These are phyloP conservation scores for Cryptococcus jaspeensis DNA, from an alignment of 1,284 basidiomycete genomes.

Conservation along the genomic window DNA sequence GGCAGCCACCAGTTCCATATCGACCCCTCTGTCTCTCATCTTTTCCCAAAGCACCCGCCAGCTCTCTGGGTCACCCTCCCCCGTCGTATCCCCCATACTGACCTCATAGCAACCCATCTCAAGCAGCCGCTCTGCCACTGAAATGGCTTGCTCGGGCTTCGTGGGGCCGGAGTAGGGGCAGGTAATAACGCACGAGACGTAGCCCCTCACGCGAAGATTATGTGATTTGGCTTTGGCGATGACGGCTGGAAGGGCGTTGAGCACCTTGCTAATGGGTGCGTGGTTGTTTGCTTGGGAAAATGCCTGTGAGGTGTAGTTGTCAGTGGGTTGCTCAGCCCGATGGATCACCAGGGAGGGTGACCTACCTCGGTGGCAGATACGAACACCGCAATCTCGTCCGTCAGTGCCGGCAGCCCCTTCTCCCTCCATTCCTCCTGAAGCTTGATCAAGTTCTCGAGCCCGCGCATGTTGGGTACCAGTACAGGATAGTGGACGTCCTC, in stretches of 20 bases:
- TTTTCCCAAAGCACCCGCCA: conserved; percentile 68
- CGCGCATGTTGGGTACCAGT: conserved; percentile 80
- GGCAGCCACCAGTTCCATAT: conserved; percentile 68
- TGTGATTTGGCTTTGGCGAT: conserved; percentile 60
- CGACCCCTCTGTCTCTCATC: conserved; percentile 61
- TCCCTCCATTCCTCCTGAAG: conserved; percentile 31
- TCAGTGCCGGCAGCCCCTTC: conserved; percentile 41
- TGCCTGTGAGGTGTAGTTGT: conserved; percentile 41
- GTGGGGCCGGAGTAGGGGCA: conserved; percentile 79
- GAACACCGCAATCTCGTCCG: conserved; percentile 87
- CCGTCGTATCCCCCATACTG: conserved; percentile 88
- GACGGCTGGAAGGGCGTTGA: conserved; percentile 66
- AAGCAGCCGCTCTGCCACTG: conserved; percentile 67
- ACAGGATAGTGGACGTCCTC: conserved; percentile 71
- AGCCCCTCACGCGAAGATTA: conserved; percentile 77
- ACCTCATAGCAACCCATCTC: conserved; percentile 96
- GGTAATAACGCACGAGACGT: conserved; percentile 74
- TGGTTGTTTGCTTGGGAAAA: conserved; percentile 88
- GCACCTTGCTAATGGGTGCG: conserved; percentile 68
- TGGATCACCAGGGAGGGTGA: background rate
- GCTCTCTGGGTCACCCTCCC: conserved; percentile 72
- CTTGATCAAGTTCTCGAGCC: conserved; percentile 66
- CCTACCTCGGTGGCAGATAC: conserved; percentile 74
- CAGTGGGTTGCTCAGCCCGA: background rate
- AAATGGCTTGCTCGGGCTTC: conserved; percentile 65